These are phyloP conservation scores for Termitomyces sp. DNA, from an alignment of 768 basidiomycete species.

Conservation along the genomic window DNA sequence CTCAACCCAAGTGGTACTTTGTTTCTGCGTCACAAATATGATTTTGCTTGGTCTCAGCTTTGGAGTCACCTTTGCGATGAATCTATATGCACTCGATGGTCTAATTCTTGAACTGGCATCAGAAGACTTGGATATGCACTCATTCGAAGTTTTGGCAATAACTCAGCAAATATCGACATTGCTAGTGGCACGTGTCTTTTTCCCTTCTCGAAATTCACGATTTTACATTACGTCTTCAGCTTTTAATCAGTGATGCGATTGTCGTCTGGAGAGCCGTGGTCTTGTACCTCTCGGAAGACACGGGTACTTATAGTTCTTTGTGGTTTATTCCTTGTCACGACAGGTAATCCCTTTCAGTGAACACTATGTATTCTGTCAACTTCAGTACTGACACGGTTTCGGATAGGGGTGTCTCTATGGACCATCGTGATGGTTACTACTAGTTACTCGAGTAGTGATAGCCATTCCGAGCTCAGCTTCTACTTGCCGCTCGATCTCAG, in stretches of 20 bases:
- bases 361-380: neutral
- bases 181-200: neutral
- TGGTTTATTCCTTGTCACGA: neutral
- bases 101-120: too few relatives aligned
- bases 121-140: too few relatives aligned
- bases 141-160: neutral
- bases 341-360: neutral
- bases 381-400: too few relatives aligned
- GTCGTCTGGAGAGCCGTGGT: constrained; percentile 1
- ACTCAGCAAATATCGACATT: neutral
- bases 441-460: too few relatives aligned
- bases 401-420: neutral
- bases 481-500: neutral
- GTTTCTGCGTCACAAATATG: neutral
- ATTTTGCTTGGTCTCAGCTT: neutral
- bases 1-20: neutral
- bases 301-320: neutral
- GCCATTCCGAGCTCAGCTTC: too few relatives aligned
- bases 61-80: neutral
- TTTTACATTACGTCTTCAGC: neutral
- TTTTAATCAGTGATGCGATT: neutral
- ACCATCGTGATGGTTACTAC: too few relatives aligned
- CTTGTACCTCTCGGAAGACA: neutral
- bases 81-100: neutral
- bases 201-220: neutral